Evolutionary conservation across 2,329 filamentous ascomycete species (phyloP).

Genomic region (Knufia fluminis): DNA sequence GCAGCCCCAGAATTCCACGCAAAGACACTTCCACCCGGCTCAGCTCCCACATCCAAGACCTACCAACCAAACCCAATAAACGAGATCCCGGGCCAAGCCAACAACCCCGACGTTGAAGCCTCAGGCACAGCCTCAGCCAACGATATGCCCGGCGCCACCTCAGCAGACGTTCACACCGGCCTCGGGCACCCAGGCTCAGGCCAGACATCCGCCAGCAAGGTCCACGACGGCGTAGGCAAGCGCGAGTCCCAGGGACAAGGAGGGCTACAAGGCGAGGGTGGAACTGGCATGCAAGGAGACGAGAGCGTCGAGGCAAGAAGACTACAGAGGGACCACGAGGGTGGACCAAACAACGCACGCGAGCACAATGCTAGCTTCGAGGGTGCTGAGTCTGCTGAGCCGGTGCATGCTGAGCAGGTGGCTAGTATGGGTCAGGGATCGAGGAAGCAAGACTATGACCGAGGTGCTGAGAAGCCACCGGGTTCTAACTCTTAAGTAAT

Average conservation of each 20-base stretch:
- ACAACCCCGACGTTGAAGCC: conserved; percentile 32
- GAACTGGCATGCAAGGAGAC: conserved; percentile 11
- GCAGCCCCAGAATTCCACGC: conserved; percentile 58
- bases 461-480: not conserved
- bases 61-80: conserved; percentile 19
- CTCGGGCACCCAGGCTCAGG: conserved; percentile 44
- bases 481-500: too few relatives aligned
- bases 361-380: conserved; percentile 14
- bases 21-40: conserved; percentile 52
- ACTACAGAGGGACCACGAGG: conserved; percentile 6
- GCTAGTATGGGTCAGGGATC: conserved; percentile 11
- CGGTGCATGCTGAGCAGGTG: conserved; percentile 11
- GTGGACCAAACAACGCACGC: conserved; percentile 9
- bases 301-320: conserved; percentile 14
- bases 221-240: conserved; percentile 40
- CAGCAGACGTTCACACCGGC: conserved; percentile 44
- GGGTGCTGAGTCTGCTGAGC: conserved; percentile 15
- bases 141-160: conserved; percentile 45
- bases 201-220: conserved; percentile 30
- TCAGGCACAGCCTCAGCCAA: conserved; percentile 36
- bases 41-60: conserved; percentile 48
- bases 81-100: conserved; percentile 32
- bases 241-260: conserved; percentile 33
- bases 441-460: conserved; percentile 1
- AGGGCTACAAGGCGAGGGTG: conserved; percentile 26